Conservation (phyloP, 306 rosid genomes). For the Potentilla sterilis region DNA sequence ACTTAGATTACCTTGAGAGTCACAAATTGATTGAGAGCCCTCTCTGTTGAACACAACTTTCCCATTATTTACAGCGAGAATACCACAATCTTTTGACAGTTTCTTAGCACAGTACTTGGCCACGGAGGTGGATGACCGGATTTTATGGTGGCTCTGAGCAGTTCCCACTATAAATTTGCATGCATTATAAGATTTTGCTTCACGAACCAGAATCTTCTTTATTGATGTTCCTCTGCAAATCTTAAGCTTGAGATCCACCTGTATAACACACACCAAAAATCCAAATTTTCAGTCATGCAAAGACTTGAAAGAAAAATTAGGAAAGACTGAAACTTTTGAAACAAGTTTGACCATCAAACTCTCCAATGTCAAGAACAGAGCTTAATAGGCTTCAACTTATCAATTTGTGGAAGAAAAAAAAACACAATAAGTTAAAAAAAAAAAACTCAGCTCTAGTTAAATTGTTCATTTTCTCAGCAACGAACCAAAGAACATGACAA, state of each 20-base stretch:
- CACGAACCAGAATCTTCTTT: constrained; percentile 70
- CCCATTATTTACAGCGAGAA: constrained; percentile 79
- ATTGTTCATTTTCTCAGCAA: constrained; percentile 24
- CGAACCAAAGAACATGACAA: constrained; percentile 5
- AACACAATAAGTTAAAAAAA: neutral
- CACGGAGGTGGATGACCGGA: constrained; percentile 64
- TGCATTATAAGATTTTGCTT: constrained; percentile 71
- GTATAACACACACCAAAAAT: constrained; percentile 28
- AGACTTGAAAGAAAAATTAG: neutral
- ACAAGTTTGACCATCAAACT: neutral
- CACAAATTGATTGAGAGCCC: constrained; percentile 27
- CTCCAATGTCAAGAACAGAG: neutral
- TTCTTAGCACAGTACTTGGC: constrained; percentile 93
- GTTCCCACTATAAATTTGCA: constrained; percentile 71
- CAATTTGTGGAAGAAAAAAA: neutral
- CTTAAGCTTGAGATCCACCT: constrained; percentile 94
- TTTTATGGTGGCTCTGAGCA: constrained; percentile 53
- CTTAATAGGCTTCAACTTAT: neutral
- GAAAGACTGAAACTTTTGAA: neutral
- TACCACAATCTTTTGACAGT: constrained; percentile 54
- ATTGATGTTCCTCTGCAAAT: constrained; percentile 75
- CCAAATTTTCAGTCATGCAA: neutral
- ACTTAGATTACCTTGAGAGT: constrained; percentile 50
- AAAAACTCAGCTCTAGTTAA: neutral
- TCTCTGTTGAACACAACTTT: constrained; percentile 69